Evolutionary conservation across 1,139 yeast genomes (phyloP).

Genomic region (Sugiyamaella neomexicana): DNA sequence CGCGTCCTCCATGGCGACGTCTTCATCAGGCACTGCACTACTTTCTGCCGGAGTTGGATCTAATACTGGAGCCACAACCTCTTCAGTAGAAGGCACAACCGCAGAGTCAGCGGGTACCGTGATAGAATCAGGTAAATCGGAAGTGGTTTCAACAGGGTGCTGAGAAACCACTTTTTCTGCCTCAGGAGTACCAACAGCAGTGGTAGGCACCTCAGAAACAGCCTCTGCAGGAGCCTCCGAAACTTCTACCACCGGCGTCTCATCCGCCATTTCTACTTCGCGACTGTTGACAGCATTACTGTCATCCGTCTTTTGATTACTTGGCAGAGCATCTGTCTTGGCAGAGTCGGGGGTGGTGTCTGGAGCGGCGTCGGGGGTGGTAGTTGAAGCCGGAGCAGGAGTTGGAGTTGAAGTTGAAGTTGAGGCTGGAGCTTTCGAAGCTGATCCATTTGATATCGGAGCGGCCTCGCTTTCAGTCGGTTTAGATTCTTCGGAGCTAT

Average conservation of each 20-base stretch:
- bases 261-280: too few relatives aligned
- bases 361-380: slow-evolving; percentile 1
- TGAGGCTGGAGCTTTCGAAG: not conserved
- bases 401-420: not conserved
- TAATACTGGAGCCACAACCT: slow-evolving; percentile 8
- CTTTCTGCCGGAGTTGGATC: not conserved
- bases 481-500: slow-evolving; percentile 14
- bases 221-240: not conserved
- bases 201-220: slow-evolving; percentile 4
- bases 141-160: not conserved
- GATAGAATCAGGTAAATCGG: slow-evolving; percentile 4
- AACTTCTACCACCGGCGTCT: not conserved
- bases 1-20: slow-evolving; percentile 30
- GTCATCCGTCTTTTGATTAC: not conserved
- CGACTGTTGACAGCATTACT: too few relatives aligned
- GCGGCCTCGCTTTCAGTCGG: slow-evolving; percentile 12
- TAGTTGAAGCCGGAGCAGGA: slow-evolving; percentile 10
- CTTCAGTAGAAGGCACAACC: slow-evolving; percentile 4
- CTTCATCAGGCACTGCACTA: slow-evolving; percentile 18
- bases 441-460: not conserved
- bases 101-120: slow-evolving; percentile 5
- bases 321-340: not conserved
- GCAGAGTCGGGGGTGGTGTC: not conserved
- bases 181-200: not conserved
- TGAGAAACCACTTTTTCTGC: slow-evolving; percentile 12